These are phyloP conservation scores for Populus deltoides DNA, from an alignment of 345 rosid genomes.

Conservation along the genomic window DNA sequence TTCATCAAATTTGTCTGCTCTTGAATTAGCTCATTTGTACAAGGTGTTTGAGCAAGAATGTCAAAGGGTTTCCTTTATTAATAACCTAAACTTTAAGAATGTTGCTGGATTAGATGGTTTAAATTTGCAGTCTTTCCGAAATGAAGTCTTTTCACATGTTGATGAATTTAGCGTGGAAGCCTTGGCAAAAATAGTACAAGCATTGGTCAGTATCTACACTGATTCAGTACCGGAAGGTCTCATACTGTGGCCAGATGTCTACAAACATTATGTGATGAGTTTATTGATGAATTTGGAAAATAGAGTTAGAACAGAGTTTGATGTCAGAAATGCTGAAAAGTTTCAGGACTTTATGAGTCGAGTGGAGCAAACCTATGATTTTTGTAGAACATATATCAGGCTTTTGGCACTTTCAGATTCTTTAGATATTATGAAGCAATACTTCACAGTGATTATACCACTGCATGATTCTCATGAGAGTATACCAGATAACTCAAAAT, in stretches of 20 bases:
- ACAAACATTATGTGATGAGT: conserved; percentile 52
- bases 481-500: conserved; percentile 78
- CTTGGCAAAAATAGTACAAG: conserved; percentile 78
- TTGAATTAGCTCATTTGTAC: conserved; percentile 48
- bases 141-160: conserved; percentile 60
- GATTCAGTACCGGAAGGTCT: conserved; percentile 51
- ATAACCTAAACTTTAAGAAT: conserved; percentile 80
- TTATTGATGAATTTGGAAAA: conserved; percentile 52
- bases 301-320: conserved; percentile 42
- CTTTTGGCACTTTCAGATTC: conserved; percentile 60
- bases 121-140: conserved; percentile 53
- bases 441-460: conserved; percentile 49
- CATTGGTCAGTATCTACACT: conserved; percentile 37
- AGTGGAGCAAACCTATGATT: conserved; percentile 67
- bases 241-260: conserved; percentile 67
- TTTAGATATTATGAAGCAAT: conserved; percentile 56
- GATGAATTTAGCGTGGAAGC: conserved; percentile 65
- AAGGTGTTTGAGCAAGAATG: conserved; percentile 69
- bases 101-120: conserved; percentile 61
- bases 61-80: conserved; percentile 67
- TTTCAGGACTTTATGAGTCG: conserved; percentile 57
- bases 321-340: conserved; percentile 51
- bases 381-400: conserved; percentile 51
- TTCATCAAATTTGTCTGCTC: conserved; percentile 29
- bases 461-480: conserved; percentile 38